Base-by-base conservation (phyloP, 2,329 filamentous ascomycete genomes). In the Exophiala sp. region DNA sequence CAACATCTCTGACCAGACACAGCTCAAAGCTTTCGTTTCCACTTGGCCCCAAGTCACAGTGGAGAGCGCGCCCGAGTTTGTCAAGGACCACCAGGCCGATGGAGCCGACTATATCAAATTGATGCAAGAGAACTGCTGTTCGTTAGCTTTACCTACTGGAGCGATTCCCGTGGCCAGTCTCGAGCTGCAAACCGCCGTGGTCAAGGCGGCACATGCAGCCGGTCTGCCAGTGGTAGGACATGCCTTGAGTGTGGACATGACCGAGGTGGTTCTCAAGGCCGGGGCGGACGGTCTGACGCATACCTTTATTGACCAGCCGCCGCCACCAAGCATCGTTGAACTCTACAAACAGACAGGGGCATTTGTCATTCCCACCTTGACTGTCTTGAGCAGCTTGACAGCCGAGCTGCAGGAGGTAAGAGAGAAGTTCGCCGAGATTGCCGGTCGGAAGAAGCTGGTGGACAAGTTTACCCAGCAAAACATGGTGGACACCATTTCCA, bases 31-130 rank as follows among this genome's bases (percentile, higher is more conserved):
- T 1, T 68, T 66, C 46, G 70, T 74, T 19, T 66, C 67, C 2
- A 68, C 64, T 2, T 77, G 73, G 74, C 74, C 74, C 3, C 71
- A 71, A 34, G 52, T 75, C n/a, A 65, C 64, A 4, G 67, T 65
- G 2, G 63, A 69, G 29, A 72, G 68, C 19, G 74, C 73, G 1
- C 55, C 66, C 1, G 55, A 53, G 16, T 61, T 56, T 44, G 52
- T 61, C 23, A 51, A 49, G 14, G 43, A 50, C 13, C 56, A 60
- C 44, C 57, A 60, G 34, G 47, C 49, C 2, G 43, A 48, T 2
- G 59, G 59, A 22, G 59, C 59, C 19, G 47, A 60, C 48, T 61
- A 61, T 43, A 61, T 61, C 56, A 61, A 61, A 44, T 46, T 60
- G 5, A 61, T 61, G 59, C 57, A 60, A 24, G 59, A 61, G 42